Base-by-base conservation (phyloP, 129 eudicot genomes). In the Arctium minus region DNA sequence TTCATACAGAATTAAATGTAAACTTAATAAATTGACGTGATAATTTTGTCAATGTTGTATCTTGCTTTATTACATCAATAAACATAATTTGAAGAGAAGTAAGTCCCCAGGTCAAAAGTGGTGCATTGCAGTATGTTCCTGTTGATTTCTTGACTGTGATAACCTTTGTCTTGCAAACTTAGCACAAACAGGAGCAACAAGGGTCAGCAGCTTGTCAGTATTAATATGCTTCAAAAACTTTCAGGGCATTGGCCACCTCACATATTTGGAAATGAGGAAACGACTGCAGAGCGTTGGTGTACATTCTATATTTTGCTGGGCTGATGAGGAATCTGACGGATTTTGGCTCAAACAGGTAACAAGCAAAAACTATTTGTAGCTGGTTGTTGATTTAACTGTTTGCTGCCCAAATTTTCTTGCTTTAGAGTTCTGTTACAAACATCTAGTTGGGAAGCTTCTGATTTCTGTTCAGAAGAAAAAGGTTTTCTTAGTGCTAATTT, bases 311-410 rank as follows among this genome's bases (percentile, higher is more conserved):
- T 89, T 84, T 64, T 95, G 99, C 70, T 95, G 99, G 99, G 99
- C 92, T 38, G 99, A 95, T 86, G 79, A 81, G 73, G 94, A 88
- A 81, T 95, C 99, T 64, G 90, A 93, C 86, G 97, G 90, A 86
- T 95, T 95, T 91, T 92, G 99, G 99, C 81, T 87, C 62, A 95
- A 91, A 68, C 99, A 88, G 97, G 99, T 91, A 90, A 11, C 33
- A 35, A 6, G 10, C n/a, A 72, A 12, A 12, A 12, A 8, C 46
- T 76, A 68, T 36, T 8, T 32, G 35, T 64, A 60, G 68, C 29
- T 60, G 30, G 68, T 60, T 60, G 68, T 17, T 60, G 12, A 17
- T 56, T 60, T 60, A 60, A 60, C 68, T n/a, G 6, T 17, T 56
- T 13, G 64, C 64, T 12, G 64, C 18, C 64, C 64, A 12, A 15